Base-by-base conservation (phyloP, 2,329 filamentous ascomycete species). In the Colletotrichum melonis region DNA sequence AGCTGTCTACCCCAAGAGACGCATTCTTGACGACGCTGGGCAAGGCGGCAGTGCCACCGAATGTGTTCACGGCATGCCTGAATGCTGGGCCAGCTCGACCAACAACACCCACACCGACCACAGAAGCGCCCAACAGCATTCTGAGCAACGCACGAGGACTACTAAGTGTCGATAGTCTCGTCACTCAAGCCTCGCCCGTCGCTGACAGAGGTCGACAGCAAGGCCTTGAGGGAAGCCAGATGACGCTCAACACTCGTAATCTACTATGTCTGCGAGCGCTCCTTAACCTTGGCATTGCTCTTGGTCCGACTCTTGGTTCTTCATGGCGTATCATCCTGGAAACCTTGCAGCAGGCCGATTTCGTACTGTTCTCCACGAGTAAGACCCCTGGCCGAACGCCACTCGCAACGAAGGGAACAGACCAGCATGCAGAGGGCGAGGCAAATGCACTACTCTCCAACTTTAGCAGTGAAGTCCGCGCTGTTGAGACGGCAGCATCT, bases 271-370 rank as follows among this genome's bases (percentile, higher is more conserved):
- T 99, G 56, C 88, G 97, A 78, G 97, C 97, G 35, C 87, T 99
- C 19, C 85, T 99, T n/a, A 99, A 99, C 77, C 85, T 99, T 4
- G 97, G 97, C 2, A 99, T 98, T 78, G 97, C 97, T 2, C 85
- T 99, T 1, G 97, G 97, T 0, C 95, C 97, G 3, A 98, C 95
- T 0, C 87, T 99, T 1, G 92, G 93, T 46, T 87, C 89, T 16
- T 94, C 96, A 1, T 99, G 97, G 94, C 92, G 92, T 1, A 98
- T 99, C 71, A 88, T 99, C 19, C 88, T 99, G 1, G 95, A 97
- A 78, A 97, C 95, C 0, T 85, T 99, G 8, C 95, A 98, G 78
- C 94, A 98, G 81, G 95, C 96, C 3, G 97, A 98, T 78, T 91
- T 97, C 75, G 92, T 98, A 4, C 88, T 98, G 30, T 93, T 92